Conservation (phyloP, 2,329 filamentous ascomycete genomes). For the Rhynchosporium graminicola region DNA sequence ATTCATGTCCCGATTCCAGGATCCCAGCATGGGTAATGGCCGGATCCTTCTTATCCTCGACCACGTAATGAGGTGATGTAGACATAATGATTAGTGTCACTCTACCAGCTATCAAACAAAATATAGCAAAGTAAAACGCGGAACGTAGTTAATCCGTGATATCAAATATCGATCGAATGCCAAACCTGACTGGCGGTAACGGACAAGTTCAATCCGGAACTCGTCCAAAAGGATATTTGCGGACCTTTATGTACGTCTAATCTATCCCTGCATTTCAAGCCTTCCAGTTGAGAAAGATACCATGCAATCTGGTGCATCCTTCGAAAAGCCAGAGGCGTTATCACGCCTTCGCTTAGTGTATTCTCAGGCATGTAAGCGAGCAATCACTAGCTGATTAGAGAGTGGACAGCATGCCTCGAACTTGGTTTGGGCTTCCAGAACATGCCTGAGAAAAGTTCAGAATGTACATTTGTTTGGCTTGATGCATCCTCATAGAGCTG, state of each 20-base stretch:
- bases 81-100: conserved; percentile 3
- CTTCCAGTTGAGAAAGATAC: neutral
- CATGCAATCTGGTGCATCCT: no score
- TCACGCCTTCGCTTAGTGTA: conserved; percentile 17
- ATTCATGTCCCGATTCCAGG: conserved; percentile 9
- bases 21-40: neutral
- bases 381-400: neutral
- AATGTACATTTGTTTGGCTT: neutral
- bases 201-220: neutral
- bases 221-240: neutral
- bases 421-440: neutral
- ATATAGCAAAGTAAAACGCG: no score
- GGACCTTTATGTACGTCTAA: conserved; percentile 1
- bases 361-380: conserved; percentile 6
- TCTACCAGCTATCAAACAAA: neutral
- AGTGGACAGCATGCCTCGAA: conserved; percentile 2
- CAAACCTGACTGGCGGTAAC: neutral
- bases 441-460: neutral
- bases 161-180: neutral
- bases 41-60: conserved; percentile 13
- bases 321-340: neutral
- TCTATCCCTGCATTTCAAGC: neutral
- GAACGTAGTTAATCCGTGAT: no score
- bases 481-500: no score
- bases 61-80: neutral